Evolutionary conservation across 768 basidiomycete genomes (phyloP).

Genomic region (Cyclocybe cylindracea): DNA sequence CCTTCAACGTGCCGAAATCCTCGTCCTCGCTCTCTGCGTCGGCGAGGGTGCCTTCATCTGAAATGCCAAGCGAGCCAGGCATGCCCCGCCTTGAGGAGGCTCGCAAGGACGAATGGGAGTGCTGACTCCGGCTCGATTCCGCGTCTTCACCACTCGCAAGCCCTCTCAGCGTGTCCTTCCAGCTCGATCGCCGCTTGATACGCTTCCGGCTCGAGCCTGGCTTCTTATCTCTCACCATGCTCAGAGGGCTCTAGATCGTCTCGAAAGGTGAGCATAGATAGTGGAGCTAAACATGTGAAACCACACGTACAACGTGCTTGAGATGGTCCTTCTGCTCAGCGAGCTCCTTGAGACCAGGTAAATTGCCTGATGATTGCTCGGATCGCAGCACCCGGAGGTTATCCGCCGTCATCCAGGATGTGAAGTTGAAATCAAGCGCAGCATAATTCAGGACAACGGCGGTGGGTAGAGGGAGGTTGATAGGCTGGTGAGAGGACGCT

Average conservation of each 20-base stretch:
- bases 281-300: too few relatives aligned
- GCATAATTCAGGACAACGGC: slow-evolving; percentile 90
- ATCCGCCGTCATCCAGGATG: slow-evolving; percentile 91
- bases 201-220: slow-evolving; percentile 43
- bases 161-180: slow-evolving; percentile 59
- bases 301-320: slow-evolving; percentile 63
- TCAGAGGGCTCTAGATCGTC: slow-evolving; percentile 67
- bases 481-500: slow-evolving; percentile 30
- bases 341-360: slow-evolving; percentile 69
- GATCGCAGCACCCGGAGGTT: slow-evolving; percentile 83
- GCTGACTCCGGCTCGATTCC: slow-evolving; percentile 10
- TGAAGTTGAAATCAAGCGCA: slow-evolving; percentile 96
- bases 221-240: slow-evolving; percentile 81
- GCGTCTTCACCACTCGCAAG: slow-evolving; percentile 40
- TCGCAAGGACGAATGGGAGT: slow-evolving; percentile 28
- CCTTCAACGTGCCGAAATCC: slow-evolving; percentile 48
- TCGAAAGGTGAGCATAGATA: background rate
- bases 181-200: slow-evolving; percentile 55
- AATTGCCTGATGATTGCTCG: slow-evolving; percentile 83
- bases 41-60: slow-evolving; percentile 53
- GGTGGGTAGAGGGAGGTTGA: slow-evolving; percentile 66
- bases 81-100: slow-evolving; percentile 23
- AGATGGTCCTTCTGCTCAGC: slow-evolving; percentile 87
- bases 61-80: slow-evolving; percentile 19
- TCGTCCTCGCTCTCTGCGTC: slow-evolving; percentile 58